Evolutionary conservation across 768 basidiomycete genomes (phyloP).

Genomic region (Lentinula aciculospora): DNA sequence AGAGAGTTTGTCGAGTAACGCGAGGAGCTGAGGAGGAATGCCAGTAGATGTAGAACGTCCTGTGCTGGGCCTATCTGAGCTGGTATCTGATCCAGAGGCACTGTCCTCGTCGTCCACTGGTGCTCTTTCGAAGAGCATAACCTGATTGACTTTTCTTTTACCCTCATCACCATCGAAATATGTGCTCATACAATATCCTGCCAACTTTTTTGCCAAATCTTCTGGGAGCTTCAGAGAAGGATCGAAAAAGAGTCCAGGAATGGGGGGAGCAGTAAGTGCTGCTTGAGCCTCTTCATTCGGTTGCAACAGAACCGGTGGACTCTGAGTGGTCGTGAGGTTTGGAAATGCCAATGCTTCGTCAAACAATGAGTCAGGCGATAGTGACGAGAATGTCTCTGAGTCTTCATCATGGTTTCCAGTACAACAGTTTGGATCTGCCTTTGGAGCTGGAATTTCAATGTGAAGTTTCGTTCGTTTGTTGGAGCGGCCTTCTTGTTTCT

Average conservation of each 20-base stretch:
- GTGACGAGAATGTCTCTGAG: neutral
- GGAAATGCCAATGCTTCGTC: constrained; percentile 28
- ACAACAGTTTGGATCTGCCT: neutral
- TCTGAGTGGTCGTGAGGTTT: neutral
- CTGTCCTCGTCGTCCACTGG: neutral
- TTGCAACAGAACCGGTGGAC: neutral
- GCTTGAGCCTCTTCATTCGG: neutral
- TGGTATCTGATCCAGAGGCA: neutral
- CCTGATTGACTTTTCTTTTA: constrained; percentile 52
- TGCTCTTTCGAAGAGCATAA: constrained; percentile 76
- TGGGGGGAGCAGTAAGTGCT: constrained; percentile 19
- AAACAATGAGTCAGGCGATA: constrained; percentile 41
- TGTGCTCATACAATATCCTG: constrained; percentile 45
- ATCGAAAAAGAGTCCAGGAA: constrained; percentile 61
- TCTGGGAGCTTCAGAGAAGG: constrained; percentile 44
- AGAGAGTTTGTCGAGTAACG: constrained; percentile 48
- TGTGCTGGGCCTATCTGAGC: neutral
- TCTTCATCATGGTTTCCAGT: neutral
- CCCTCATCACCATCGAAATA: constrained; percentile 42
- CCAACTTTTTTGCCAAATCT: constrained; percentile 44
- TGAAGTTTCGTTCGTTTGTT: neutral
- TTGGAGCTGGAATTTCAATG: neutral
- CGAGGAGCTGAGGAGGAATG: constrained; percentile 50
- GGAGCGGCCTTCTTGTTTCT: neutral
- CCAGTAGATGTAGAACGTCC: constrained; percentile 23